Evolutionary conservation across 2,329 filamentous ascomycete genomes (phyloP).

Genomic region (Hysterium pulicare): DNA sequence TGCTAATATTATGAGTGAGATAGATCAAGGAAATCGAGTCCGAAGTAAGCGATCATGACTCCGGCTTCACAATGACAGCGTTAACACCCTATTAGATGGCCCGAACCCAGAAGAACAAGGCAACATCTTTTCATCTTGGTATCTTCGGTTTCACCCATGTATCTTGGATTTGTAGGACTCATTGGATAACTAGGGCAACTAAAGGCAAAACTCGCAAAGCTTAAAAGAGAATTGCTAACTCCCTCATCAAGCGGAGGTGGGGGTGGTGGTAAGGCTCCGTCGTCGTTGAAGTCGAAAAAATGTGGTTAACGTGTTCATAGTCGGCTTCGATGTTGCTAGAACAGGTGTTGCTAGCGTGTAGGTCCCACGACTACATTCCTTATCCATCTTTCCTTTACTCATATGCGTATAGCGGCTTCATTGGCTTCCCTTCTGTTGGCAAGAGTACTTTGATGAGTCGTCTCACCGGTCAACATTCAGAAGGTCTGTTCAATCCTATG

Average conservation of each 20-base stretch:
- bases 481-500: slow-evolving; percentile 47
- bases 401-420: slow-evolving; percentile 63
- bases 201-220: slow-evolving; percentile 96
- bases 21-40: slow-evolving; percentile 96
- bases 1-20: slow-evolving; percentile 30
- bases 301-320: slow-evolving; percentile 34
- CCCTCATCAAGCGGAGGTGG: slow-evolving; percentile 77
- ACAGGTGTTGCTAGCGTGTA: slow-evolving; percentile 92
- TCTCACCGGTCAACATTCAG: slow-evolving; percentile 93
- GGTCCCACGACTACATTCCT: too few species aligned
- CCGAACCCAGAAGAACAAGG: slow-evolving; percentile 95
- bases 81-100: slow-evolving; percentile 65
- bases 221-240: slow-evolving; percentile 92
- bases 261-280: slow-evolving; percentile 58
- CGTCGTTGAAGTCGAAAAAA: neutral
- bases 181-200: slow-evolving; percentile 61
- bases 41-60: slow-evolving; percentile 62
- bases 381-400: slow-evolving; percentile 7
- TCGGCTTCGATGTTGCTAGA: slow-evolving; percentile 94
- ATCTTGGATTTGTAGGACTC: slow-evolving; percentile 14
- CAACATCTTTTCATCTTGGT: slow-evolving; percentile 87
- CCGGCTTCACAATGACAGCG: slow-evolving; percentile 11
- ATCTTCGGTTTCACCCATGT: slow-evolving; percentile 9
- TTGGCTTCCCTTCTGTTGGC: slow-evolving; percentile 95
- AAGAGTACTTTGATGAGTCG: slow-evolving; percentile 97